Conservation (phyloP, 2,329 filamentous ascomycete species). For the Nemania diffusa region DNA sequence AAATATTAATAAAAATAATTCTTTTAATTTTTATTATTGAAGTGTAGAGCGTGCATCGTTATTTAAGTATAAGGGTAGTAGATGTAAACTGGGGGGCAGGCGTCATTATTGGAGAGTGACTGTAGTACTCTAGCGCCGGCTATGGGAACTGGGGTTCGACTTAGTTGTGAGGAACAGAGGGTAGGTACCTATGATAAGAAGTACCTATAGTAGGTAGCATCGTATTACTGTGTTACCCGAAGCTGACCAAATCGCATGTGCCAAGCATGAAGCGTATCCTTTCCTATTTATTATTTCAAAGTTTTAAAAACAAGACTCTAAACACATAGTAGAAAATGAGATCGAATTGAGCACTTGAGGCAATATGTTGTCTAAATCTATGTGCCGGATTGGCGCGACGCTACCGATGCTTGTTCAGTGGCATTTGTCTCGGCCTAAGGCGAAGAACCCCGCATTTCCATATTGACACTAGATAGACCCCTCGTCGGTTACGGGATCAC, state of each 20-base stretch:
- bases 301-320: not conserved
- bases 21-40: too few species aligned
- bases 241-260: too few species aligned
- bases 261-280: not conserved
- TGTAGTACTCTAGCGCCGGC: not conserved
- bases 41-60: too few species aligned
- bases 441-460: conserved; percentile 29
- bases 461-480: conserved; percentile 14
- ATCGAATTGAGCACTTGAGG: not conserved
- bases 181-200: not conserved
- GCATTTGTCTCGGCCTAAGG: not conserved
- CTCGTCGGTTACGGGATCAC: not conserved
- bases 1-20: too few species aligned
- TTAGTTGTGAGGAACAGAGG: not conserved
- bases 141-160: not conserved
- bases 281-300: not conserved
- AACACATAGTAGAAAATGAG: not conserved
- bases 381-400: not conserved
- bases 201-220: too few species aligned
- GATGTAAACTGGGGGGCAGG: too few species aligned
- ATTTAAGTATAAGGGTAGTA: too few species aligned
- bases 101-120: too few species aligned
- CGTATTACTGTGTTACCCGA: too few species aligned
- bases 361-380: not conserved
- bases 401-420: conserved; percentile 12